Evolutionary conservation across 1,284 basidiomycete species (phyloP).

Genomic region (Moniliella sp.): DNA sequence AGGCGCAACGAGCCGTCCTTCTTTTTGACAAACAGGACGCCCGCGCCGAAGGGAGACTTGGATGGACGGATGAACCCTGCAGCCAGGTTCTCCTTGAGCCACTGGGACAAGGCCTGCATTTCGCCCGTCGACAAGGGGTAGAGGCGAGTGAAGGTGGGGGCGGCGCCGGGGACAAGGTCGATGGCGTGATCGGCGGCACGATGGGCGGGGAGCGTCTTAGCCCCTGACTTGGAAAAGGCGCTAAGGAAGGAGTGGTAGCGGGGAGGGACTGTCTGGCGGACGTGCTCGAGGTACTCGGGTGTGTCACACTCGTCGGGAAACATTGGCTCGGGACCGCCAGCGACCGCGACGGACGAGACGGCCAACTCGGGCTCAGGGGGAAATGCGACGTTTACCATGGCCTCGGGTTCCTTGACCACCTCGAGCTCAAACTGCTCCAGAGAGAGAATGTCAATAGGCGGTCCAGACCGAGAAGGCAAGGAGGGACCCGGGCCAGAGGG

Average conservation of each 20-base stretch:
- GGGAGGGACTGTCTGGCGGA: too few relatives aligned
- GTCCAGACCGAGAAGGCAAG: too few relatives aligned
- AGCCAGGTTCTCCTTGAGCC: constrained; percentile 1
- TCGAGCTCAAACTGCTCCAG: too few relatives aligned
- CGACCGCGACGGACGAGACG: too few relatives aligned
- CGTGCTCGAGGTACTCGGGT: too few relatives aligned
- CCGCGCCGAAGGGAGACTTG: constrained; percentile 27
- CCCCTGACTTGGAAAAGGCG: background rate
- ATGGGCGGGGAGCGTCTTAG: constrained; percentile 1
- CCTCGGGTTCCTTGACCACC: too few relatives aligned
- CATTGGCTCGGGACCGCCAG: too few relatives aligned
- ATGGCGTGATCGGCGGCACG: constrained; percentile 1
- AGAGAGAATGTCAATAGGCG: too few relatives aligned
- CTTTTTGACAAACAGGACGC: constrained; percentile 39
- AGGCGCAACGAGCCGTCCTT: constrained; percentile 36
- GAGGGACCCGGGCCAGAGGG: too few relatives aligned
- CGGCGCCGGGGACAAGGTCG: background rate
- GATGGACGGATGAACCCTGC: constrained; percentile 4
- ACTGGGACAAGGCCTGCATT: background rate
- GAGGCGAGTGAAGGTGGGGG: background rate
- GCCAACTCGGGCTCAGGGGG: too few relatives aligned
- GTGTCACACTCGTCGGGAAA: too few relatives aligned
- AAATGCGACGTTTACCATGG: too few relatives aligned
- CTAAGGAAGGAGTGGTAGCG: constrained; percentile 1
- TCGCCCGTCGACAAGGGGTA: constrained; percentile 2